A percentile compares a stretch with the other conserved stretches of the same genome.
phyloP scores from a whole-genome alignment of 2,329 filamentous ascomycete species.

The Bipolaris oryzae region DNA sequence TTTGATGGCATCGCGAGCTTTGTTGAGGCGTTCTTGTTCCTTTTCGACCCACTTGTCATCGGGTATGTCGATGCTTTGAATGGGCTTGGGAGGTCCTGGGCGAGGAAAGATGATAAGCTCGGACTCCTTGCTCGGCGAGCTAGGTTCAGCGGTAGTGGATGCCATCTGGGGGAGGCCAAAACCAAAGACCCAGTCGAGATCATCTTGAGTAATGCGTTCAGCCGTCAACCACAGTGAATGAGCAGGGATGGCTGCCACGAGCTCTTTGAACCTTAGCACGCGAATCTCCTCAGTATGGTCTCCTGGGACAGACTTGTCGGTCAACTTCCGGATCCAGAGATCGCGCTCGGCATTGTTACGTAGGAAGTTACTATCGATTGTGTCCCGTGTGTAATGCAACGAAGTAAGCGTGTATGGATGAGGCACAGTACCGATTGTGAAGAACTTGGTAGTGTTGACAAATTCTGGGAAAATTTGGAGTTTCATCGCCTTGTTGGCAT shows the following conservation, averaged over 20 bases:
- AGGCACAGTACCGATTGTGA: constrained; percentile 85
- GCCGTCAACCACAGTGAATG: constrained; percentile 82
- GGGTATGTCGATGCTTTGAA: constrained; percentile 58
- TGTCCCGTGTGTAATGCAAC: constrained; percentile 64
- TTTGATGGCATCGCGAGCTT: constrained; percentile 53
- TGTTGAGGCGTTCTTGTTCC: constrained; percentile 63
- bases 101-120: constrained; percentile 55
- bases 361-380: constrained; percentile 51
- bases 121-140: constrained; percentile 64
- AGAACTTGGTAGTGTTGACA: constrained; percentile 72
- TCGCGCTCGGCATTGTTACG: constrained; percentile 72
- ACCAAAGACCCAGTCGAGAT: constrained; percentile 88
- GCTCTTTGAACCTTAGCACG: constrained; percentile 78
- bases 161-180: constrained; percentile 73
- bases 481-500: constrained; percentile 65
- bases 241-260: constrained; percentile 69
- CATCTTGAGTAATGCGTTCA: constrained; percentile 65
- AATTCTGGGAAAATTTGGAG: constrained; percentile 72
- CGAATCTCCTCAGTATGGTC: constrained; percentile 68
- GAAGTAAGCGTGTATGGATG: constrained; percentile 86
- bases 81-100: constrained; percentile 54
- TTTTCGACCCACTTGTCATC: constrained; percentile 59
- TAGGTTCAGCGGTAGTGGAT: constrained; percentile 60
- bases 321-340: constrained; percentile 75
- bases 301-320: constrained; percentile 69